These are phyloP conservation scores for Diplodia mutila DNA, from an alignment of 2,329 filamentous ascomycete species.

Conservation along the genomic window DNA sequence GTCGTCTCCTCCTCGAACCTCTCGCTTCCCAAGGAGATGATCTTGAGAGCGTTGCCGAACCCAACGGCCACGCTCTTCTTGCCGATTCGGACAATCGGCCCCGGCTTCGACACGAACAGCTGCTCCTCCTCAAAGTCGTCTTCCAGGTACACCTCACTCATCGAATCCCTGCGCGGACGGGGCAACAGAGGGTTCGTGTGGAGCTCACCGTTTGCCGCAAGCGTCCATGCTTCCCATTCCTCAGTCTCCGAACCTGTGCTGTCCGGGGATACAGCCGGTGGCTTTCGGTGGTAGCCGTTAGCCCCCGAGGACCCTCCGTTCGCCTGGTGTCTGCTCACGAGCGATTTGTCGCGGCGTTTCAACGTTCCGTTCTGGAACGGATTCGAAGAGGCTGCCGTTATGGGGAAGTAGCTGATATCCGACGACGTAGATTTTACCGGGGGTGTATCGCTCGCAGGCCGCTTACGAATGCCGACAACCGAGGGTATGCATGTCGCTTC, in stretches of 20 bases:
- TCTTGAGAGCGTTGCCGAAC: conserved; percentile 73
- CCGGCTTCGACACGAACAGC: conserved; percentile 67
- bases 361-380: conserved; percentile 12
- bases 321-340: background rate
- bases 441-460: conserved; percentile 37
- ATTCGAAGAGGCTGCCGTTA: conserved; percentile 7
- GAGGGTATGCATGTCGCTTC: conserved; percentile 63
- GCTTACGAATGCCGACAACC: conserved; percentile 65
- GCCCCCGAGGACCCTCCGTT: background rate
- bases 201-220: conserved; percentile 53
- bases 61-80: conserved; percentile 68
- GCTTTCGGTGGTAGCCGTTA: conserved; percentile 1
- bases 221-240: conserved; percentile 59
- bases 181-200: conserved; percentile 43
- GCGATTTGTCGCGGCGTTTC: conserved; percentile 19
- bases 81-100: conserved; percentile 67
- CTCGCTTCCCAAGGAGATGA: conserved; percentile 69
- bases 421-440: conserved; percentile 30
- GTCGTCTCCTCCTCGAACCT: conserved; percentile 55
- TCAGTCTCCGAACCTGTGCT: conserved; percentile 35
- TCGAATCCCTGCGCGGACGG: conserved; percentile 12
- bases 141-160: conserved; percentile 38
- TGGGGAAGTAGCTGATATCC: conserved; percentile 21
- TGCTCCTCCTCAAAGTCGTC: conserved; percentile 54
- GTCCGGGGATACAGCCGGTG: background rate